phyloP scores from a whole-genome alignment of 345 rosid genomes.

The Carallia pectinifolia region DNA sequence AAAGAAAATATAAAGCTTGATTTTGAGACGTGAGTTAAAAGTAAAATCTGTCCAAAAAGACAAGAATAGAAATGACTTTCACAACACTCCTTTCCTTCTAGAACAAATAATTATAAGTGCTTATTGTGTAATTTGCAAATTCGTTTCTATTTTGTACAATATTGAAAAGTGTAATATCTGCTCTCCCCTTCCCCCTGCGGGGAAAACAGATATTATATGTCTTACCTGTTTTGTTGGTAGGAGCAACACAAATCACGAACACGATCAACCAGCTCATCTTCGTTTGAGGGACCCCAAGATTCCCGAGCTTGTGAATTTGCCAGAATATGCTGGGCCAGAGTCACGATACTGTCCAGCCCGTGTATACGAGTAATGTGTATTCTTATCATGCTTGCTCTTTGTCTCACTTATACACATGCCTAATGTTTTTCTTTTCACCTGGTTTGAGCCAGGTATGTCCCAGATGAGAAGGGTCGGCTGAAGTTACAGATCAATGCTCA shows the following conservation, averaged over 20 bases:
- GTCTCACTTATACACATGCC: constrained; percentile 6
- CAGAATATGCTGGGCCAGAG: constrained; percentile 81
- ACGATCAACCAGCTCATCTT: constrained; percentile 91
- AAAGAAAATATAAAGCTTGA: no score
- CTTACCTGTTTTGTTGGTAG: constrained; percentile 25
- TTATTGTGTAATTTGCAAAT: no score
- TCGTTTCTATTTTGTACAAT: no score
- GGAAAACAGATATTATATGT: no score
- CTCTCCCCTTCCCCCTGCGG: no score
- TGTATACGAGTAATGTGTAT: constrained; percentile 75
- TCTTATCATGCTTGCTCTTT: constrained; percentile 2
- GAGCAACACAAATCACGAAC: constrained; percentile 96
- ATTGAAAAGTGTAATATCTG: no score
- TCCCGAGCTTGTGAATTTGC: constrained; percentile 75
- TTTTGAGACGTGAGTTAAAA: no score
- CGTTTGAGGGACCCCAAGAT: constrained; percentile 61
- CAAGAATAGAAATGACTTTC: no score
- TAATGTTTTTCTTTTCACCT: constrained; percentile 10
- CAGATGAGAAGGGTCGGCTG: constrained; percentile 59
- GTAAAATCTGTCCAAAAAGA: no score
- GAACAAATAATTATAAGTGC: no score
- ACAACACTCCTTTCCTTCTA: no score
- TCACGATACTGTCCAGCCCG: constrained; percentile 94
- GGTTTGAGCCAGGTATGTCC: constrained; percentile 52
- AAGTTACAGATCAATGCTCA: constrained; percentile 93